These are phyloP conservation scores for Rhynchosporium secalis DNA, from an alignment of 2,329 filamentous ascomycete genomes.

Conservation along the genomic window DNA sequence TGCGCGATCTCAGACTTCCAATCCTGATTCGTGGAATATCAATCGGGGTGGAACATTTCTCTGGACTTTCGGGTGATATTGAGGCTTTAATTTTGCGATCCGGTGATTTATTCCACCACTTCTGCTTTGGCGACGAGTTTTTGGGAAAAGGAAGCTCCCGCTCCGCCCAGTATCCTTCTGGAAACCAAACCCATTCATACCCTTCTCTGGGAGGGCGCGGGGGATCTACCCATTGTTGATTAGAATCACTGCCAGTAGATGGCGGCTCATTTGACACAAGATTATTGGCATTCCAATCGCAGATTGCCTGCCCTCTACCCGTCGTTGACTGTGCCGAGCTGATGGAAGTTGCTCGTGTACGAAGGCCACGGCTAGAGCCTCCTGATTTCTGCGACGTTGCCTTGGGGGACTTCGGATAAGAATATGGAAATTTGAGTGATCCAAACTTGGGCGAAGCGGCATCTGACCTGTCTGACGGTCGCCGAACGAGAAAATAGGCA, in stretches of 20 bases:
- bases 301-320: slow-evolving; percentile 12
- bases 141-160: slow-evolving; percentile 41
- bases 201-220: slow-evolving; percentile 56
- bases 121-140: slow-evolving; percentile 18
- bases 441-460: slow-evolving; percentile 12
- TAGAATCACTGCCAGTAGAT: not conserved
- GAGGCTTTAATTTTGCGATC: slow-evolving; percentile 19
- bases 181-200: slow-evolving; percentile 64
- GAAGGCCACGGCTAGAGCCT: slow-evolving; percentile 10
- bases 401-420: slow-evolving; percentile 5
- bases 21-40: slow-evolving; percentile 25
- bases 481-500: slow-evolving; percentile 19
- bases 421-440: not conserved
- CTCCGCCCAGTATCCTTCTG: slow-evolving; percentile 63
- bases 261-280: slow-evolving; percentile 7
- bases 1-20: slow-evolving; percentile 18
- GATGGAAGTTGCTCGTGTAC: slow-evolving; percentile 5
- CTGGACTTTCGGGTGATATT: not conserved
- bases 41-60: slow-evolving; percentile 4
- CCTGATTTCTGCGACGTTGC: slow-evolving; percentile 18
- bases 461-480: slow-evolving; percentile 9
- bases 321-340: slow-evolving; percentile 10
- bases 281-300: slow-evolving; percentile 29
- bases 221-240: slow-evolving; percentile 44
- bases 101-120: slow-evolving; percentile 27